Percentiles rank a stretch among this genome's conserved stretches.
Conservation (phyloP, 2,329 filamentous ascomycete species). For the Ceratocystis cubensis region DNA sequence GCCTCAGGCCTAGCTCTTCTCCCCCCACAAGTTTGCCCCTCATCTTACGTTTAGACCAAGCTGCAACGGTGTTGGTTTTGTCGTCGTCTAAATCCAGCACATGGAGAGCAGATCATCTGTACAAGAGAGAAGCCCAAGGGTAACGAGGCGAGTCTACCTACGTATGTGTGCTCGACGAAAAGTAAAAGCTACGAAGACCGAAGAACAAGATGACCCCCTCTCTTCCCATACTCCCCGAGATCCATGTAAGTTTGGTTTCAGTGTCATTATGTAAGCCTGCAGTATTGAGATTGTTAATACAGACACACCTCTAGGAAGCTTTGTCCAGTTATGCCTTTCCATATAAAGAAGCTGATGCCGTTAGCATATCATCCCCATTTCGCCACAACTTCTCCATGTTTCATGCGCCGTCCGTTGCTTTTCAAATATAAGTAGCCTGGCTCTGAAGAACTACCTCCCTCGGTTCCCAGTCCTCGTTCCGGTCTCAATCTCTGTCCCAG, state of each 20-base stretch:
- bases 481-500: neutral
- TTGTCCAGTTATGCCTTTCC: neutral
- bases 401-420: neutral
- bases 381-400: conserved; percentile 4
- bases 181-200: neutral
- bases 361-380: conserved; percentile 2
- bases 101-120: neutral
- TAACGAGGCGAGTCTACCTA: neutral
- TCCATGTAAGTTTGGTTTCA: conserved; percentile 7
- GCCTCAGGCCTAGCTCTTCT: neutral
- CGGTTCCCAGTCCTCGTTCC: neutral
- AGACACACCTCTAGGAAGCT: conserved; percentile 9
- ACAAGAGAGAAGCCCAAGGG: no score
- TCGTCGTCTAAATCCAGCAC: neutral
- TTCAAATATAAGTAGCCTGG: neutral
- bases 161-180: neutral
- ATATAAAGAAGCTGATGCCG: conserved; percentile 18
- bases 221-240: neutral
- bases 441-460: neutral
- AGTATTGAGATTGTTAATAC: neutral
- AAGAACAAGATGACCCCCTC: neutral
- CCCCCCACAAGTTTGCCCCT: neutral
- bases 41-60: neutral
- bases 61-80: neutral
- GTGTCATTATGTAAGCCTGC: neutral